Conservation (phyloP, 2,329 filamentous ascomycete species). For the Fusarium algeriense region DNA sequence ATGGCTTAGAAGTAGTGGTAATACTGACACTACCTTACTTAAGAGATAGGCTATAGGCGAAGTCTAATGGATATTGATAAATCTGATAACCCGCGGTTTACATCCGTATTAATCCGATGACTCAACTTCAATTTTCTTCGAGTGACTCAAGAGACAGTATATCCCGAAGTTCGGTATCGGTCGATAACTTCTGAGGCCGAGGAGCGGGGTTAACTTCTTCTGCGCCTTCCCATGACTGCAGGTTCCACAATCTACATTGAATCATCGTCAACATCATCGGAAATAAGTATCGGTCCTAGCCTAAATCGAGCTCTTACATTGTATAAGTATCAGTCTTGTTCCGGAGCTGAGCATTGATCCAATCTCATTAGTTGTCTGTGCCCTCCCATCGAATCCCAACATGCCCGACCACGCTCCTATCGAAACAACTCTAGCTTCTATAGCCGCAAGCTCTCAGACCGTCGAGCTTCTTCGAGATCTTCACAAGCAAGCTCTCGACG, state of each 20-base stretch:
- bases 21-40: neutral
- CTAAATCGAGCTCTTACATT: neutral
- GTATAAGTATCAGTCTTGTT: neutral
- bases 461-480: conserved; percentile 48
- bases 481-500: conserved; percentile 49
- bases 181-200: conserved; percentile 6
- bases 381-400: neutral
- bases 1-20: neutral
- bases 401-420: conserved; percentile 41
- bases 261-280: conserved; percentile 1
- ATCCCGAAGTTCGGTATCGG: neutral
- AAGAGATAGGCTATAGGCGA: neutral
- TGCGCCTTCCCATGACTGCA: neutral
- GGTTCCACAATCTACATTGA: neutral
- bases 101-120: neutral
- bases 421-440: conserved; percentile 49
- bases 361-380: too few species aligned
- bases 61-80: neutral
- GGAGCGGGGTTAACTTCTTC: conserved; percentile 21
- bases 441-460: conserved; percentile 46
- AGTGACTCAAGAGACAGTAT: neutral
- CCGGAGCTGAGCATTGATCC: accelerated
- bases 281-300: neutral
- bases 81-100: neutral
- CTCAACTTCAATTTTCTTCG: neutral